A percentile compares a stretch with the other conserved stretches of the same genome.
Evolutionary conservation across 2,329 filamentous ascomycete species (phyloP).

Genomic region (Claviceps citrina): DNA sequence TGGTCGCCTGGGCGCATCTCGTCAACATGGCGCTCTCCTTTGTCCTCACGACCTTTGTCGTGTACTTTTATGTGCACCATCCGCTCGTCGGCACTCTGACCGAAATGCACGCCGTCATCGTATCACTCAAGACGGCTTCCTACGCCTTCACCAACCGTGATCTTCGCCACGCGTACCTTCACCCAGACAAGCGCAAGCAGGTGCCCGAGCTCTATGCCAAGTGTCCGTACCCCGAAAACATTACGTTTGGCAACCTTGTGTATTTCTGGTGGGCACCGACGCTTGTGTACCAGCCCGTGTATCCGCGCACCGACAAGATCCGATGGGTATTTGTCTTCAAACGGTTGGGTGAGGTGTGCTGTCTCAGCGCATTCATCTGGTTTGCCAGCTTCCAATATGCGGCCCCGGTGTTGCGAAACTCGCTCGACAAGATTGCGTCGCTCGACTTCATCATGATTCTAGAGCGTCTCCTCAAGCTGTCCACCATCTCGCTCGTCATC

Average conservation of each 20-base stretch:
- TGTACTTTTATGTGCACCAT: conserved; percentile 86
- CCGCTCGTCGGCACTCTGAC: conserved; percentile 84
- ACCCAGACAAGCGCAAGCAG: conserved; percentile 52
- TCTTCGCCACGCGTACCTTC: conserved; percentile 76
- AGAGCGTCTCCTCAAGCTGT: conserved; percentile 85
- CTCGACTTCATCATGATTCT: conserved; percentile 69
- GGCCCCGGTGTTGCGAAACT: conserved; percentile 76
- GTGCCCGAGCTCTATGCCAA: conserved; percentile 68
- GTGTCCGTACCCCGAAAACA: conserved; percentile 82
- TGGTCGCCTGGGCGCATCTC: conserved; percentile 66
- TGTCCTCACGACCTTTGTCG: conserved; percentile 63
- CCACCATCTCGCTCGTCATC: conserved; percentile 86
- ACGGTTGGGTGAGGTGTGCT: conserved; percentile 60
- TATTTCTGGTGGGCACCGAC: conserved; percentile 99
- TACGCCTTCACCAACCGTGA: conserved; percentile 96
- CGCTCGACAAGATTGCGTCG: conserved; percentile 68
- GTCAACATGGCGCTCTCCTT: conserved; percentile 74
- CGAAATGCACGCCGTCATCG: conserved; percentile 82
- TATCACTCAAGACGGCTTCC: conserved; percentile 90
- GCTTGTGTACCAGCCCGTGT: conserved; percentile 90
- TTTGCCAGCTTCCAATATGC: conserved; percentile 90
- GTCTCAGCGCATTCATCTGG: conserved; percentile 83
- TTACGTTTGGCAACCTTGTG: conserved; percentile 70
- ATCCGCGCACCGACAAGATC: conserved; percentile 68
- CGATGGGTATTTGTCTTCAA: conserved; percentile 82